Evolutionary conservation across 2,329 filamentous ascomycete genomes (phyloP).

Genomic region (Epichloe coenophiala): DNA sequence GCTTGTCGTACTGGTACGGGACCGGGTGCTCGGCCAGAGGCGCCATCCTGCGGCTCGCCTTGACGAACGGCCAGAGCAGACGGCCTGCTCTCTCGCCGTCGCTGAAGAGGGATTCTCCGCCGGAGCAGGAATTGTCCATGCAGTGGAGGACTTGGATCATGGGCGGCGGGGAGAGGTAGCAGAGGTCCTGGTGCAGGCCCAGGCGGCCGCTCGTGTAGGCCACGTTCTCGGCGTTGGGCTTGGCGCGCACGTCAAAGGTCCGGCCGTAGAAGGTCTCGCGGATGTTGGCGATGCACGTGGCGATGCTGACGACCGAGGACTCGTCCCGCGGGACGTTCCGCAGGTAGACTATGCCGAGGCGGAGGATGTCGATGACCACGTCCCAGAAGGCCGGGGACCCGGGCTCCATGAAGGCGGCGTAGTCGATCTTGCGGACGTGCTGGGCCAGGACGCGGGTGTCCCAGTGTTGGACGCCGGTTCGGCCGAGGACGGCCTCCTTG

Average conservation of each 20-base stretch:
- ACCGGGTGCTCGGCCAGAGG: conserved; percentile 20
- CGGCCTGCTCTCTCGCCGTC: conserved; percentile 53
- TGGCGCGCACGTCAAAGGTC: conserved; percentile 79
- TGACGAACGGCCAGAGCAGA: conserved; percentile 16
- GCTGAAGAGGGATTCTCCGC: conserved; percentile 77
- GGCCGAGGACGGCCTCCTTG: conserved; percentile 16
- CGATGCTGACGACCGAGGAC: conserved; percentile 52
- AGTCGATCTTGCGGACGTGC: conserved; percentile 48
- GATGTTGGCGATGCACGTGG: conserved; percentile 59
- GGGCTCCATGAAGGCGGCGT: conserved; percentile 54
- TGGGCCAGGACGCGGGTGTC: conserved; percentile 21
- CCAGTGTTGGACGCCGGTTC: conserved; percentile 27
- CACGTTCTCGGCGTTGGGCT: conserved; percentile 76
- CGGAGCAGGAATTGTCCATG: conserved; percentile 62
- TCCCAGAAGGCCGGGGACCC: conserved; percentile 40
- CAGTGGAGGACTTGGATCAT: conserved; percentile 83
- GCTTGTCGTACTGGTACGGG: conserved; percentile 57
- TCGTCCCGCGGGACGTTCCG: conserved; percentile 57
- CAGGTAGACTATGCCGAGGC: conserved; percentile 64
- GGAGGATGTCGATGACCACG: conserved; percentile 48
- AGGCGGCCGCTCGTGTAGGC: conserved; percentile 76
- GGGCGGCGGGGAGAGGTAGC: conserved; percentile 72
- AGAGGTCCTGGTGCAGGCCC: conserved; percentile 83
- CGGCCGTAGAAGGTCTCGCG: conserved; percentile 83
- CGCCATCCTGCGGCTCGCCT: conserved; percentile 2